Evolutionary conservation across 2,329 filamentous ascomycete species (phyloP).

Genomic region (Colletotrichum cordylinicola): DNA sequence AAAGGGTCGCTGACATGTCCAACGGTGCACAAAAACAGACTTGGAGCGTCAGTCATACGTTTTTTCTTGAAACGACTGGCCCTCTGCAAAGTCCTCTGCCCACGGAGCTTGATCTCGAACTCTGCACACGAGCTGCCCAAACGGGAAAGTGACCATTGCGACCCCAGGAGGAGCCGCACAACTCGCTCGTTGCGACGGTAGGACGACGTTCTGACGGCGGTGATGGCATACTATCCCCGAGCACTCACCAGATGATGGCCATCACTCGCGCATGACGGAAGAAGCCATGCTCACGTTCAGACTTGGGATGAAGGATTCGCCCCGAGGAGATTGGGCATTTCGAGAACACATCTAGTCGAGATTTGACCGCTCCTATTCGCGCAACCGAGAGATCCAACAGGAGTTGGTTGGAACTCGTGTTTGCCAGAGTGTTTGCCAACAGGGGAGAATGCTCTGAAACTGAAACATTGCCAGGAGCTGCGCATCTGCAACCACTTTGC

Average conservation of each 20-base stretch:
- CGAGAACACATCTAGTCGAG: background rate
- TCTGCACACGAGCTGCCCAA: background rate
- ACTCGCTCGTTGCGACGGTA: background rate
- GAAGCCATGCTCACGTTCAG: background rate
- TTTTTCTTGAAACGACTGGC: background rate
- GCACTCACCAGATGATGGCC: background rate
- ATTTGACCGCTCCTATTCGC: background rate
- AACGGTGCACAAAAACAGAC: background rate
- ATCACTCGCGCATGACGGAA: background rate
- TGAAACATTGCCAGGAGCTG: background rate
- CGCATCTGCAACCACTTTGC: background rate
- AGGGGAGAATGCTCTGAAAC: background rate
- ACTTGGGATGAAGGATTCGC: background rate
- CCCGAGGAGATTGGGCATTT: background rate
- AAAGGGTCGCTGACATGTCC: background rate
- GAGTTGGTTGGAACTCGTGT: background rate
- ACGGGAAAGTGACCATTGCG: background rate
- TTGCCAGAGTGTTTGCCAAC: background rate
- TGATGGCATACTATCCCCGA: background rate
- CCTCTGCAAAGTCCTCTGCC: background rate
- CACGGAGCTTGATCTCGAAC: background rate
- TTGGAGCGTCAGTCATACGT: background rate
- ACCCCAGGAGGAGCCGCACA: background rate
- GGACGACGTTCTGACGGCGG: background rate
- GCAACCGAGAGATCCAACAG: background rate